Base-by-base conservation (phyloP, 345 rosid species). In the Rubroshorea leprosula region DNA sequence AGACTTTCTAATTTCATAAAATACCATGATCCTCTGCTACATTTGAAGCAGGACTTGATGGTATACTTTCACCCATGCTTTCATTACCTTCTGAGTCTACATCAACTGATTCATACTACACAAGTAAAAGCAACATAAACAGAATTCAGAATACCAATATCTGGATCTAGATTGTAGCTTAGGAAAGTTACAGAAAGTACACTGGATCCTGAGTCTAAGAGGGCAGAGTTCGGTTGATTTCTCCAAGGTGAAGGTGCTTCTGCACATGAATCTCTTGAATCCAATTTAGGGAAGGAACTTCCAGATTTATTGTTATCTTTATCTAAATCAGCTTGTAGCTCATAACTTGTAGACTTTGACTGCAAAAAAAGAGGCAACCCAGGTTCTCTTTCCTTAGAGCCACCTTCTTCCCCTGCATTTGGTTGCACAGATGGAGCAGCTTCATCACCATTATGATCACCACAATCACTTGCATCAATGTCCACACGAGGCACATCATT, bases 61-160 rank as follows among this genome's bases (percentile, higher is more conserved):
- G 74, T 58, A 80, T 67, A 64, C 60, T 76, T 62, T 81, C 87
- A 53, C 74, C 66, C 68, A 77, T 55, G 61, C 71, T 72, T 69
- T 73, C 87, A 68, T 76, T 75, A 57, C 65, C 72, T 65, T 77
- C 76, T 54, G 84, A 76, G 67, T 75, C 72, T 62, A 61, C 66
- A 72, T 77, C 83, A 68, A 29, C 78, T 29, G 70, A 64, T 60
- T 69, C 79, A 57, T 64, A 63, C 96, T 92, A 76, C 70, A 78
- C 55, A 60, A 46, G 46, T 55, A 23, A n/a, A 52, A 49, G 26
- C 14, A 48, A 46, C 56, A 51, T 58, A 29, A 70, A 65, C 26
- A 51, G 50, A 22, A 61, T 51, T 38, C 47, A 44, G 51, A 44
- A 44, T 22, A 6, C 45, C 45, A 29, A 23, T 55, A 26, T 57